These are phyloP conservation scores for Picochlorum sp. DNA, from an alignment of 139 green algal genomes.

Conservation along the genomic window DNA sequence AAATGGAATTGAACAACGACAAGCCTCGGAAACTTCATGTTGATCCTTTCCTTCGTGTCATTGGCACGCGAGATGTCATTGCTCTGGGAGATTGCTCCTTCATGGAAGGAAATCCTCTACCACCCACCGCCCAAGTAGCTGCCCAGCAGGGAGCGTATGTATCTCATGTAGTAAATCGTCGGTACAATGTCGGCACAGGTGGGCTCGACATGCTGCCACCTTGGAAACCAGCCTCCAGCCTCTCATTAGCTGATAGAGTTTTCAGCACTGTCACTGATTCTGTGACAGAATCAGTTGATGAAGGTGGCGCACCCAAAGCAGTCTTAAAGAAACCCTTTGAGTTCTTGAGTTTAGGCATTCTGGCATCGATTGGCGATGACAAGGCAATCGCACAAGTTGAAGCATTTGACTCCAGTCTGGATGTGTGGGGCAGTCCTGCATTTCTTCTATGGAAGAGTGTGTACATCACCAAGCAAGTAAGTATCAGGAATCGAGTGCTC, in stretches of 20 bases:
- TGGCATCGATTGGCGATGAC: slow-evolving; percentile 53
- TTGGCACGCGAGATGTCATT: slow-evolving; percentile 55
- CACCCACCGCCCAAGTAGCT: slow-evolving; percentile 80
- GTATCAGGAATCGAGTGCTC: slow-evolving; percentile 62
- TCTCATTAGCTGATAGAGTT: slow-evolving; percentile 16
- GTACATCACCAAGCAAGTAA: slow-evolving; percentile 75
- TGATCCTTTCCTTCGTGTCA: slow-evolving; percentile 54
- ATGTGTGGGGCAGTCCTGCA: background rate
- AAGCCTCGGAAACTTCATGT: slow-evolving; percentile 36
- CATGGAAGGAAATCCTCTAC: slow-evolving; percentile 62
- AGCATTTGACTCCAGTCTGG: slow-evolving; percentile 11
- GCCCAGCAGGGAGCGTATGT: slow-evolving; percentile 90
- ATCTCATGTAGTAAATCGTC: slow-evolving; percentile 47
- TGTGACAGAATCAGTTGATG: slow-evolving; percentile 8
- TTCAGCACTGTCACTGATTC: slow-evolving; percentile 10
- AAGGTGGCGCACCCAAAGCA: background rate
- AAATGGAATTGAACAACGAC: slow-evolving; percentile 61
- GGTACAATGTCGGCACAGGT: slow-evolving; percentile 31
- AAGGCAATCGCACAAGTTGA: slow-evolving; percentile 37
- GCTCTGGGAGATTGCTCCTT: slow-evolving; percentile 83
- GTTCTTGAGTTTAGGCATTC: slow-evolving; percentile 50
- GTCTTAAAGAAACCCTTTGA: slow-evolving; percentile 45
- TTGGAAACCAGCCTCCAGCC: background rate
- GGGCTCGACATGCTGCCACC: slow-evolving; percentile 51
- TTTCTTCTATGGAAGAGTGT: slow-evolving; percentile 47